These are phyloP conservation scores for Caryopteris hybrid DNA, from an alignment of 305 asterid genomes.

Conservation along the genomic window DNA sequence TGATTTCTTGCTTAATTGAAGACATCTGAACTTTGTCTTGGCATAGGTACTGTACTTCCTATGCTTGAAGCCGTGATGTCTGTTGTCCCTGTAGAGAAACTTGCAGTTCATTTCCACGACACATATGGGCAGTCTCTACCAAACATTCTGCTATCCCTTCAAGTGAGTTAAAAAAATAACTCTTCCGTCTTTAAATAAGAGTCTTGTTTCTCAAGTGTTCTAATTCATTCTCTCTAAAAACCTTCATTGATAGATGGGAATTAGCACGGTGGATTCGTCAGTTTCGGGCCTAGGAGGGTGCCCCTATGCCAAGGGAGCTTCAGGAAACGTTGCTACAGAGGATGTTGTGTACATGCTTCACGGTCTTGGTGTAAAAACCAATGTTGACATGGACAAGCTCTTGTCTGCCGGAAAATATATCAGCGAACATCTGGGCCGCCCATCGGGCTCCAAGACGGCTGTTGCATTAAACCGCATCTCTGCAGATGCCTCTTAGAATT, in stretches of 20 bases:
- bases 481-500: constrained; percentile 41
- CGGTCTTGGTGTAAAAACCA: constrained; percentile 76
- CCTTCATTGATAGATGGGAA: constrained; percentile 63
- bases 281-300: constrained; percentile 95
- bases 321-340: constrained; percentile 96
- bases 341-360: constrained; percentile 92
- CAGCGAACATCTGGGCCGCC: constrained; percentile 56
- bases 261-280: constrained; percentile 87
- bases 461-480: constrained; percentile 48
- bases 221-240: not conserved
- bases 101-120: constrained; percentile 96
- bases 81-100: constrained; percentile 80
- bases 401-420: constrained; percentile 78
- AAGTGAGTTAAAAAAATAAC: constrained; percentile 72
- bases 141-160: constrained; percentile 82
- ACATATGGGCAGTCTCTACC: constrained; percentile 95
- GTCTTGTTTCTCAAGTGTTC: too few species aligned
- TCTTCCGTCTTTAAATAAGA: too few species aligned
- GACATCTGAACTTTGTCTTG: constrained; percentile 1
- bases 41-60: constrained; percentile 69
- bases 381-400: constrained; percentile 70
- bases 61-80: constrained; percentile 93
- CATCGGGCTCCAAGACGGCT: constrained; percentile 83
- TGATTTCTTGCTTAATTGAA: not conserved
- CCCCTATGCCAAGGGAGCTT: constrained; percentile 94